phyloP scores from a whole-genome alignment of 306 rosid genomes.

The Echinosophora koreensis region DNA sequence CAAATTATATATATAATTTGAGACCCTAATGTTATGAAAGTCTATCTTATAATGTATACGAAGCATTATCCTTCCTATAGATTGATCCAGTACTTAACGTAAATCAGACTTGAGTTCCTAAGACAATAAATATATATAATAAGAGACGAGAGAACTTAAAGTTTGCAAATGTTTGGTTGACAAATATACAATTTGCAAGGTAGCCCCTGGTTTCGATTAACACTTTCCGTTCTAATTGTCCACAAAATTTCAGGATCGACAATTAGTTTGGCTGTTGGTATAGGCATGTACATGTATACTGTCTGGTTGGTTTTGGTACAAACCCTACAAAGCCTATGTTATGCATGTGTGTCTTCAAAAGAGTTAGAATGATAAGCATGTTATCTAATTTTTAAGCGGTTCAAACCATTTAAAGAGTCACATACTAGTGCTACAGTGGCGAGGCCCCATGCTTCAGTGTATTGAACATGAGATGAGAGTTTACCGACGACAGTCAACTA shows the following conservation, averaged over 20 bases:
- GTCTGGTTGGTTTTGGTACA: conserved; percentile 58
- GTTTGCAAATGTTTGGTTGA: conserved; percentile 9
- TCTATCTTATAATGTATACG: too few relatives aligned
- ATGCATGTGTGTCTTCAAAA: conserved; percentile 32
- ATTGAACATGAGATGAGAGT: background rate
- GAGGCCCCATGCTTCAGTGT: conserved; percentile 16
- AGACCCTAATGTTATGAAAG: too few relatives aligned
- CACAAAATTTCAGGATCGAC: background rate
- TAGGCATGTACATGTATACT: conserved; percentile 23
- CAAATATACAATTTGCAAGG: background rate
- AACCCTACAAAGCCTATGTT: conserved; percentile 46
- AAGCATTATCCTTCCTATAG: background rate
- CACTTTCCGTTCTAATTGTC: background rate
- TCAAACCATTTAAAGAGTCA: background rate
- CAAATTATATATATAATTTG: too few relatives aligned
- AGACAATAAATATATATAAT: background rate
- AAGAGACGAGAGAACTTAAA: background rate
- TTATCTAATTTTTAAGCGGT: background rate
- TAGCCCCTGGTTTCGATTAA: background rate
- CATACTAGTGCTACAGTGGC: background rate
- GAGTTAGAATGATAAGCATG: conserved; percentile 15
- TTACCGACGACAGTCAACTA: conserved; percentile 47
- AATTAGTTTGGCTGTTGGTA: conserved; percentile 38
- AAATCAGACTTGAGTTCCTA: background rate
- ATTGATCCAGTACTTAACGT: background rate